A percentile compares a stretch with the other conserved stretches of the same genome.
phyloP scores from a whole-genome alignment of 345 rosid species.

The Litchi chinensis region DNA sequence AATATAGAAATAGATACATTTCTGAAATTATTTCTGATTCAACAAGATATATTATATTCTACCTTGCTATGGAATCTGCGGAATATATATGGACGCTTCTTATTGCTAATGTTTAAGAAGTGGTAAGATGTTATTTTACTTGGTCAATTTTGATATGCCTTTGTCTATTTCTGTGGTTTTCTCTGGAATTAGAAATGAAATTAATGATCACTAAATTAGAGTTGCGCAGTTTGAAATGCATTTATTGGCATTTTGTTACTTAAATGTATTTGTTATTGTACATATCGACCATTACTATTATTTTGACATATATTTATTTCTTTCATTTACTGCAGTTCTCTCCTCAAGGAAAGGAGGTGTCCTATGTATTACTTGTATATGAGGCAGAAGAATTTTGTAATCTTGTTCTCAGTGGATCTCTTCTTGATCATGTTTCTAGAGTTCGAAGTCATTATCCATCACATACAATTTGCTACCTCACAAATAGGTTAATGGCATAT shows the following conservation, averaged over 20 bases:
- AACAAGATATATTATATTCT: background rate
- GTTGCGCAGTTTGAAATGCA: background rate
- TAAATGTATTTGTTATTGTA: background rate
- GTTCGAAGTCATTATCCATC: constrained; percentile 70
- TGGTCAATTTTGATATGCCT: background rate
- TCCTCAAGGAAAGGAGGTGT: constrained; percentile 49
- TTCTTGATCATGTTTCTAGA: constrained; percentile 60
- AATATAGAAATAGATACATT: background rate
- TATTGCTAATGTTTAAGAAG: background rate
- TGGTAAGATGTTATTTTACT: constrained; percentile 2
- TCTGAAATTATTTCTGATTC: background rate
- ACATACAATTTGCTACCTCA: constrained; percentile 83
- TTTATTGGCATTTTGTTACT: background rate
- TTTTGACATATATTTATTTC: constrained; percentile 22
- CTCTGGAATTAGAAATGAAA: background rate
- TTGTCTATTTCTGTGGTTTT: background rate
- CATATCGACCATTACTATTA: background rate
- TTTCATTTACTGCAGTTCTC: constrained; percentile 53
- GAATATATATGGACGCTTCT: background rate
- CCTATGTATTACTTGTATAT: constrained; percentile 60
- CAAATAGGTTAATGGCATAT: constrained; percentile 79
- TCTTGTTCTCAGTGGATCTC: constrained; percentile 52
- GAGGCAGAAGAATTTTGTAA: constrained; percentile 92
- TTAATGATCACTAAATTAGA: background rate
- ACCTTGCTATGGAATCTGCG: background rate